Conservation (phyloP, 2,329 filamentous ascomycete genomes). For the Cytospora piceicola region DNA sequence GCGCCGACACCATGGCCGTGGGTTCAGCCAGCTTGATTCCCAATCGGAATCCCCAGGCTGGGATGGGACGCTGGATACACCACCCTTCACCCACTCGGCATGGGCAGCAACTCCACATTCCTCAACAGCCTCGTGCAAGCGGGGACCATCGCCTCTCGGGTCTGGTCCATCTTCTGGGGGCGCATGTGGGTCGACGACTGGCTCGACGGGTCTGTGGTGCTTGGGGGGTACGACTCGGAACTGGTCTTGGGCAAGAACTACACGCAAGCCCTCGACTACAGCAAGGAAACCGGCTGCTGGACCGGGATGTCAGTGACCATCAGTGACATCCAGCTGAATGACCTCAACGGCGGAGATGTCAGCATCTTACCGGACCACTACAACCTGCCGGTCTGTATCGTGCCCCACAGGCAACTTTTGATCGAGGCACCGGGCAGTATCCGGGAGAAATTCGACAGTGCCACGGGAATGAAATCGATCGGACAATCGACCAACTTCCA, state of each 20-base stretch:
- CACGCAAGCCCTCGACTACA: constrained; percentile 37
- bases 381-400: constrained; percentile 37
- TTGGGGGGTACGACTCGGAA: constrained; percentile 42
- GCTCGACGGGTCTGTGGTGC: constrained; percentile 39
- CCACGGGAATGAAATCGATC: background rate
- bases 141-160: constrained; percentile 36
- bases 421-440: constrained; percentile 36
- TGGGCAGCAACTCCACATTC: constrained; percentile 40
- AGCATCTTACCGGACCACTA: constrained; percentile 37
- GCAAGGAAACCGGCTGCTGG: constrained; percentile 35
- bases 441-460: constrained; percentile 32
- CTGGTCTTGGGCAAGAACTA: constrained; percentile 38
- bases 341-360: constrained; percentile 35
- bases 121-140: constrained; percentile 6
- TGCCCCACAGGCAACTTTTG: constrained; percentile 39
- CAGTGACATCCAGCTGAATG: constrained; percentile 36
- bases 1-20: constrained; percentile 32
- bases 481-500: background rate
- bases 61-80: constrained; percentile 39
- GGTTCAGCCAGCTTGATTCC: constrained; percentile 28
- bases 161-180: constrained; percentile 45
- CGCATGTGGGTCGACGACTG: constrained; percentile 37
- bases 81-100: constrained; percentile 36
- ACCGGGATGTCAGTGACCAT: constrained; percentile 38
- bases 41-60: constrained; percentile 37